phyloP scores from a whole-genome alignment of 345 rosid genomes.

The Gossypium rotundifolium region DNA sequence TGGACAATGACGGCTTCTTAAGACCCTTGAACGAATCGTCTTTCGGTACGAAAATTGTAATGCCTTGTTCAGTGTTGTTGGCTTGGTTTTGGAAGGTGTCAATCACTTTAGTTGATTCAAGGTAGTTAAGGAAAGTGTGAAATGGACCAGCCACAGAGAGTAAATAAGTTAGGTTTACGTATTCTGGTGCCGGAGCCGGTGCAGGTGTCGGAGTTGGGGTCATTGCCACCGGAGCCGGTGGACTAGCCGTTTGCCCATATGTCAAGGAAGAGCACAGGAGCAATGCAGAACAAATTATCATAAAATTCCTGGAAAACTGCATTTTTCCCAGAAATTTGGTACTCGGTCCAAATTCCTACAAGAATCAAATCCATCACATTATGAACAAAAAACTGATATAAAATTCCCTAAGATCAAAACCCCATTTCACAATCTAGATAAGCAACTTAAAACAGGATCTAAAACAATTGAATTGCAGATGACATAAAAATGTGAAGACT shows the following conservation, averaged over 20 bases:
- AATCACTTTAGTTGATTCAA: constrained; percentile 67
- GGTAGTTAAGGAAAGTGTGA: constrained; percentile 63
- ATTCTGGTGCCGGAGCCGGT: constrained; percentile 50
- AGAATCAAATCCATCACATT: neutral
- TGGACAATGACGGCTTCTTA: constrained; percentile 60
- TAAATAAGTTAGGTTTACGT: constrained; percentile 67
- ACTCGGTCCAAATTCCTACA: constrained; percentile 35
- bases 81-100: constrained; percentile 90
- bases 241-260: constrained; percentile 48
- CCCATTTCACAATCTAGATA: constrained; percentile 3
- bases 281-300: constrained; percentile 27
- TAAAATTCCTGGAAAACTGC: constrained; percentile 35
- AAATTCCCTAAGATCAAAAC: neutral
- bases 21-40: constrained; percentile 73
- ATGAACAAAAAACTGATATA: neutral
- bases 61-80: constrained; percentile 78
- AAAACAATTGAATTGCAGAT: neutral
- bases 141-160: constrained; percentile 82
- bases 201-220: constrained; percentile 53
- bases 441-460: neutral
- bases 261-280: constrained; percentile 33
- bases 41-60: constrained; percentile 85
- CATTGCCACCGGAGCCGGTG: constrained; percentile 33
- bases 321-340: constrained; percentile 24
- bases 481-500: constrained; percentile 4